phyloP scores from a whole-genome alignment of 1,284 basidiomycete genomes.

The Exobasidium cylindrosporum region DNA sequence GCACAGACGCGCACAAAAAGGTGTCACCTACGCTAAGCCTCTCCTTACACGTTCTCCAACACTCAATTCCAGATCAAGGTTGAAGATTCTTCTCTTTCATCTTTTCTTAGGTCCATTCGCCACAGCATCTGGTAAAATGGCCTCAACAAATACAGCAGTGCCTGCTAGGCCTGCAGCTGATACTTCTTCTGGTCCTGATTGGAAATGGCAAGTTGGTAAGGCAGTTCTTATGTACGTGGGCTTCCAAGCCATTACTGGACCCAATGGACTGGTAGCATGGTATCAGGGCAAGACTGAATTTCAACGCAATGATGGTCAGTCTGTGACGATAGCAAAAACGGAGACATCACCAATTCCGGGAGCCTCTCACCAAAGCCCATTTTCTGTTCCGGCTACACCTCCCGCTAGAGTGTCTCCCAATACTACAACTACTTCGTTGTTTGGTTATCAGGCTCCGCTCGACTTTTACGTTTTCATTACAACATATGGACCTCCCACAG shows the following conservation, averaged over 20 bases:
- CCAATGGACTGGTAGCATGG: slow-evolving; percentile 10
- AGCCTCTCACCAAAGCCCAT: background rate
- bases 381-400: background rate
- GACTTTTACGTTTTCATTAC: slow-evolving; percentile 40
- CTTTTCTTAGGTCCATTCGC: too few species aligned
- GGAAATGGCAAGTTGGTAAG: slow-evolving; percentile 11
- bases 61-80: too few species aligned
- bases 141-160: background rate
- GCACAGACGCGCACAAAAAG: too few species aligned
- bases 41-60: slow-evolving; percentile 17
- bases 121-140: slow-evolving; percentile 4
- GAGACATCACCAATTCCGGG: background rate
- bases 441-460: slow-evolving; percentile 19
- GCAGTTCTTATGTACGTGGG: slow-evolving; percentile 3
- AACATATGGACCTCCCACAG: slow-evolving; percentile 17
- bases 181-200: slow-evolving; percentile 7
- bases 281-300: slow-evolving; percentile 10
- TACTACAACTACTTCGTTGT: slow-evolving; percentile 18
- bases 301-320: background rate
- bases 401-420: background rate
- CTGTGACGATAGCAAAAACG: background rate
- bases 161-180: background rate
- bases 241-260: slow-evolving; percentile 5
- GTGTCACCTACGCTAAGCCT: too few species aligned
- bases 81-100: too few species aligned